These are phyloP conservation scores for Solanum medicagineum DNA, from an alignment of 257 asterid genomes.

Conservation along the genomic window DNA sequence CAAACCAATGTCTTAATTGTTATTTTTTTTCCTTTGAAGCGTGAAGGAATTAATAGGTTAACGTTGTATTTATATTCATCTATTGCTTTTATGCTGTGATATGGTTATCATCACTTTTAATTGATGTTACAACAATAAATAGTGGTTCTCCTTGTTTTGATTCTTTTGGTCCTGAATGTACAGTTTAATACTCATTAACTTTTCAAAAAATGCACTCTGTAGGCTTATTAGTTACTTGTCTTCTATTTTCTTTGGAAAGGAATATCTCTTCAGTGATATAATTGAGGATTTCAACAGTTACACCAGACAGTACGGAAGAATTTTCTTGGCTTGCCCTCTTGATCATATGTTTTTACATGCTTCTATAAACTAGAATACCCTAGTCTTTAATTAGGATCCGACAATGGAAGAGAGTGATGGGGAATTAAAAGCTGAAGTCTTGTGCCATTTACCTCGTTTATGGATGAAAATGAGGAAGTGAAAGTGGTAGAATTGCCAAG, in stretches of 20 bases:
- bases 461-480: background rate
- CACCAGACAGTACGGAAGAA: background rate
- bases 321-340: background rate
- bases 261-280: background rate
- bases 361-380: background rate
- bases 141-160: background rate
- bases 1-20: background rate
- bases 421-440: background rate
- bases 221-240: background rate
- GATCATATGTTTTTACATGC: background rate
- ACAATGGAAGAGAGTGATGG: background rate
- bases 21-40: background rate
- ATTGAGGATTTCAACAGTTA: background rate
- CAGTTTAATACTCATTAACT: background rate
- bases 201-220: background rate
- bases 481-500: background rate
- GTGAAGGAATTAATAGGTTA: background rate
- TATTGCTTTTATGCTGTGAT: background rate
- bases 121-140: background rate
- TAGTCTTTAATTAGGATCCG: background rate
- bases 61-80: background rate
- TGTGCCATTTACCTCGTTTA: background rate
- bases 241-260: background rate
- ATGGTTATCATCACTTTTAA: background rate
- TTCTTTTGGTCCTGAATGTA: background rate